phyloP scores from a whole-genome alignment of 1,284 basidiomycete genomes.

The Microbotryum scabiosae region DNA sequence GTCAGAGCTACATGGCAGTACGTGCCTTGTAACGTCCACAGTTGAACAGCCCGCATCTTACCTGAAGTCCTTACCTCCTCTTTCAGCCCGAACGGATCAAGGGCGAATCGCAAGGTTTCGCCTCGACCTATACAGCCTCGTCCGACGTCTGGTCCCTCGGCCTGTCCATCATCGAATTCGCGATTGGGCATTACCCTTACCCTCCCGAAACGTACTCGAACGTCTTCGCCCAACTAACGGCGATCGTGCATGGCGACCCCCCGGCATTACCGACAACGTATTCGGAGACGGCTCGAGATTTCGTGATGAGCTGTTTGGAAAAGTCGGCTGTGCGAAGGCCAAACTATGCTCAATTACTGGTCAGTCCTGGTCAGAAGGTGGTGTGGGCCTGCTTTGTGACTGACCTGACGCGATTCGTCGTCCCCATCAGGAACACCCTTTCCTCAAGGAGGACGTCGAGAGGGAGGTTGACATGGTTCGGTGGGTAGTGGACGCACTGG shows the following conservation, averaged over 20 bases:
- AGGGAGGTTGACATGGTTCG: conserved; percentile 43
- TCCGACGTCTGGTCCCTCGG: conserved; percentile 99
- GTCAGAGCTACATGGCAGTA: conserved; percentile 97
- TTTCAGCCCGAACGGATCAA: conserved; percentile 84
- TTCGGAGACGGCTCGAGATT: conserved; percentile 41
- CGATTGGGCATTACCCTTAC: conserved; percentile 87
- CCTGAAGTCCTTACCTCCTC: not conserved
- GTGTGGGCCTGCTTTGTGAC: not conserved
- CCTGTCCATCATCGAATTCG: conserved; percentile 86
- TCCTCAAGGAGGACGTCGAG: conserved; percentile 47
- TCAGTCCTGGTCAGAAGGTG: conserved; percentile 36
- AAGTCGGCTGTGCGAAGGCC: conserved; percentile 71
- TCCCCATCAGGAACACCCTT: conserved; percentile 54
- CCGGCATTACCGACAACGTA: conserved; percentile 57
- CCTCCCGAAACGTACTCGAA: conserved; percentile 97
- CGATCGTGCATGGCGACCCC: conserved; percentile 89
- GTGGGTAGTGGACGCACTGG: conserved; percentile 65
- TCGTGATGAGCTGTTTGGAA: conserved; percentile 51
- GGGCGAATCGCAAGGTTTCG: conserved; percentile 77
- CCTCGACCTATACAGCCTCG: conserved; percentile 87
- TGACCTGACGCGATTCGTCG: too few relatives aligned
- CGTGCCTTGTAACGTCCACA: conserved; percentile 38
- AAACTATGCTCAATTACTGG: conserved; percentile 74
- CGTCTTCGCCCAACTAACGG: conserved; percentile 90
- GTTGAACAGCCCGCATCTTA: not conserved